A percentile compares a stretch with the other conserved stretches of the same genome.
phyloP scores from a whole-genome alignment of 345 rosid species.

The Melaleuca quinquenervia region DNA sequence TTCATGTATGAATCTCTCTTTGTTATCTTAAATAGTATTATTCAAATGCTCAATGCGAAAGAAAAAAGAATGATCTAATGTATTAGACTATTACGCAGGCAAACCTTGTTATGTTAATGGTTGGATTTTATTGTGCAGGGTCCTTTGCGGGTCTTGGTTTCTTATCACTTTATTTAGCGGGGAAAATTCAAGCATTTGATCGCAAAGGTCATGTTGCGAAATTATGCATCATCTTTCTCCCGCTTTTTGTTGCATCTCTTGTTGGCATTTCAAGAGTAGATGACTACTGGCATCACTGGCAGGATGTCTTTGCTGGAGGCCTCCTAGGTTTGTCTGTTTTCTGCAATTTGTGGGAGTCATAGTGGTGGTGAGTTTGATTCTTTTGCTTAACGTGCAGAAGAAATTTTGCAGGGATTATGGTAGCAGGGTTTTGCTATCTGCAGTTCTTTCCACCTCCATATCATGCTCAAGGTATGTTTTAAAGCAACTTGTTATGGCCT shows the following conservation, averaged over 20 bases:
- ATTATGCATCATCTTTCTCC: constrained; percentile 55
- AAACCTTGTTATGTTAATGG: background rate
- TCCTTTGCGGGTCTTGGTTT: constrained; percentile 79
- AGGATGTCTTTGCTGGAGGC: constrained; percentile 74
- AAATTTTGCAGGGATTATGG: background rate
- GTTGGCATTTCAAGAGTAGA: constrained; percentile 77
- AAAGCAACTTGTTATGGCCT: background rate
- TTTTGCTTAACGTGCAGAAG: background rate
- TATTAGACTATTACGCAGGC: background rate
- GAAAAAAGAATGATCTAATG: background rate
- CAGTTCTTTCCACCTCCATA: constrained; percentile 12
- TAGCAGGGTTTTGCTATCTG: constrained; percentile 6
- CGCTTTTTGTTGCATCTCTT: constrained; percentile 59
- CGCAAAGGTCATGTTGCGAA: constrained; percentile 67
- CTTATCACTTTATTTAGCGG: constrained; percentile 63
- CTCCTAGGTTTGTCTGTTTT: constrained; percentile 30
- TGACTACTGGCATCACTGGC: constrained; percentile 92
- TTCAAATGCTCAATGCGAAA: background rate
- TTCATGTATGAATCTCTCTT: constrained; percentile 35
- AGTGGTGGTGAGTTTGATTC: background rate
- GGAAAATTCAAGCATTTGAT: constrained; percentile 62
- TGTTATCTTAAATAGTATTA: background rate
- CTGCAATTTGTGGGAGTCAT: background rate
- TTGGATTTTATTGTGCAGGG: constrained; percentile 27
- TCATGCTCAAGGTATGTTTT: background rate